Base-by-base conservation (phyloP, 192 early-diverging fungal species). In the Polychytrium aggregatum region DNA sequence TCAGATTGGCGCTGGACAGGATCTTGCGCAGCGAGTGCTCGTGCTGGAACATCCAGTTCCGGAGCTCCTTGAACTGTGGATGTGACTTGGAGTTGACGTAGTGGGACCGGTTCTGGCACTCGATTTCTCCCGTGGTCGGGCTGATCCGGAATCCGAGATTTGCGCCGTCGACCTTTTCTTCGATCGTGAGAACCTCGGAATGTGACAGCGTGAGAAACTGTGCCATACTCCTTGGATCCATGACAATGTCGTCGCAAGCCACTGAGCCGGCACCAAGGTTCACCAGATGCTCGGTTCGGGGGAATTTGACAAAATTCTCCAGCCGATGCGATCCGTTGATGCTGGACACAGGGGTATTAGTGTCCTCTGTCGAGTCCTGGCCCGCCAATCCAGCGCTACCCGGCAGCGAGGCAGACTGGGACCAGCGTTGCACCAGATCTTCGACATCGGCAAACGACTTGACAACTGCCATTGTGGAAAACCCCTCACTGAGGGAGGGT, bases 161-260 rank as follows among this genome's bases (percentile, higher is more conserved):
- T 3, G 67, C 67, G 17, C 71, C 71, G 41, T 73, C 71, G 16
- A 73, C 39, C 39, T 73, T 73, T 56, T 73, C 71, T 44, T 73
- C 64, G n/a, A 68, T 26, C 14, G 55, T 56, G 0, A 69, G 13
- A n/a, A n/a, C n/a, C n/a, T n/a, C n/a, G n/a, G n/a, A n/a, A n/a
- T n/a, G n/a, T n/a, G n/a, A n/a, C n/a, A n/a, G n/a, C n/a, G n/a
- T n/a, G n/a, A n/a, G n/a, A n/a, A n/a, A n/a, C n/a, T n/a, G n/a
- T n/a, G n/a, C n/a, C n/a, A n/a, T n/a, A n/a, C n/a, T n/a, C n/a
- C n/a, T n/a, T n/a, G n/a, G n/a, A n/a, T n/a, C n/a, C n/a, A n/a
- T n/a, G n/a, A n/a, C n/a, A n/a, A n/a, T n/a, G n/a, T n/a, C n/a
- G n/a, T n/a, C n/a, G n/a, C n/a, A n/a, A n/a, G n/a, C n/a, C n/a